Evolutionary conservation across 2,329 filamentous ascomycete species (phyloP).

Genomic region (Didymellaceae sp.): DNA sequence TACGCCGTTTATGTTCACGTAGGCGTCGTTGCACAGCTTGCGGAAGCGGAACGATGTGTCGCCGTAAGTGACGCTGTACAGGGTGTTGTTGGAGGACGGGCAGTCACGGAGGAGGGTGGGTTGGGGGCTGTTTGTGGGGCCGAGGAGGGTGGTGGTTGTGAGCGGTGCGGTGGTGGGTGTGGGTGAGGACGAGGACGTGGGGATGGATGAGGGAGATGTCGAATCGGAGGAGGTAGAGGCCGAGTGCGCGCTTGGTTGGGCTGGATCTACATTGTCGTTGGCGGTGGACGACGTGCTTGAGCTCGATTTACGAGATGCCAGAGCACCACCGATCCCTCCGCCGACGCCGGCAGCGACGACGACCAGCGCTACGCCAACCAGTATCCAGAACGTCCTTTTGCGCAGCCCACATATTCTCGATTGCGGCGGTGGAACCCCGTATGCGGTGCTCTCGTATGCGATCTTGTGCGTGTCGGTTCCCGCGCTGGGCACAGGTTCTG

Average conservation of each 20-base stretch:
- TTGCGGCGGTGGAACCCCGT: background rate
- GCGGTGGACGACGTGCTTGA: background rate
- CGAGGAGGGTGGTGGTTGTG: slow-evolving; percentile 15
- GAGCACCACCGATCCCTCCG: slow-evolving; percentile 21
- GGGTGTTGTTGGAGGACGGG: slow-evolving; percentile 23
- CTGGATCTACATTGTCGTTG: background rate
- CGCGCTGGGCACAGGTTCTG: background rate
- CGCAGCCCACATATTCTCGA: slow-evolving; percentile 17
- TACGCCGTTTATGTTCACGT: slow-evolving; percentile 13
- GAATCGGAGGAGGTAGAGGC: too few relatives aligned
- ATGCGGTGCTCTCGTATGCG: background rate
- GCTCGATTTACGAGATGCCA: slow-evolving; percentile 9
- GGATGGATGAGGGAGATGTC: background rate
- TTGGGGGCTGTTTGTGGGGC: slow-evolving; percentile 11
- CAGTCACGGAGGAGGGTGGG: slow-evolving; percentile 24
- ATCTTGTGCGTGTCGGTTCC: slow-evolving; percentile 6
- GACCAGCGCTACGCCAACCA: slow-evolving; percentile 13
- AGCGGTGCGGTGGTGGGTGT: slow-evolving; percentile 1
- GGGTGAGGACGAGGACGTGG: slow-evolving; percentile 5
- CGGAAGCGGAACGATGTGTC: slow-evolving; percentile 16
- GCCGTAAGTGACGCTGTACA: slow-evolving; percentile 19
- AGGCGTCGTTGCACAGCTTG: slow-evolving; percentile 16
- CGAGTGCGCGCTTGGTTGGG: background rate
- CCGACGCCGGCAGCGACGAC: slow-evolving; percentile 19
- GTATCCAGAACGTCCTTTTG: slow-evolving; percentile 18